Conservation (phyloP, 192 early-diverging fungal species). For the Obelidium mucronatum region DNA sequence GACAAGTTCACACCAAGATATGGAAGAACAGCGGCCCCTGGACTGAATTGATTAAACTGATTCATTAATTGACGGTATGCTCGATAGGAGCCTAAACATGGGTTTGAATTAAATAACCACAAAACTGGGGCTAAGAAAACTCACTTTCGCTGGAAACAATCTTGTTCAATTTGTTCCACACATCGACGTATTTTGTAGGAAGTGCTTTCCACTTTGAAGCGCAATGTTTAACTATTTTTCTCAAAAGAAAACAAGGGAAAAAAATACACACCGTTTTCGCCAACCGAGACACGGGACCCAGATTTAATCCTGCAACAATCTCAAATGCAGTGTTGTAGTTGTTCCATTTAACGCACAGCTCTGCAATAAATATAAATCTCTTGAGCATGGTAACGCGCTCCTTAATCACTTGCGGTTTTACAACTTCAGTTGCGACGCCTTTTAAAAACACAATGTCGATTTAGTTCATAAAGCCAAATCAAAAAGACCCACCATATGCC, state of each 20-base stretch:
- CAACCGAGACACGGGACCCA: conserved; percentile 74
- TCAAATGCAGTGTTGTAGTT: conserved; percentile 80
- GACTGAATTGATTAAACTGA: conserved; percentile 2
- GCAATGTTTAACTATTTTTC: neutral
- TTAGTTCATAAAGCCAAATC: too few relatives aligned
- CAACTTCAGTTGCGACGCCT: conserved; percentile 59
- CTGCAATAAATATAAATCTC: conserved; percentile 64
- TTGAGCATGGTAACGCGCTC: conserved; percentile 53
- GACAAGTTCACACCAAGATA: conserved; percentile 83
- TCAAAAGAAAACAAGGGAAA: conserved; percentile 14
- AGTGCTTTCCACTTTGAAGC: conserved; percentile 53
- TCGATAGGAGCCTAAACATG: conserved; percentile 46
- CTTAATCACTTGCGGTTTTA: conserved; percentile 44
- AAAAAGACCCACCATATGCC: too few relatives aligned
- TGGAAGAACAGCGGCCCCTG: conserved; percentile 70
- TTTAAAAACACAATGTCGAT: too few relatives aligned
- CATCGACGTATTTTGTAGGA: conserved; percentile 73
- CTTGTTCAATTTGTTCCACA: conserved; percentile 63
- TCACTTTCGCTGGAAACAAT: conserved; percentile 72
- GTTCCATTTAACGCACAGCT: conserved; percentile 60
- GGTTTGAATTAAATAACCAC: neutral
- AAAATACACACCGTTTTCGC: conserved; percentile 55
- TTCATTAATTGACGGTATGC: conserved; percentile 46
- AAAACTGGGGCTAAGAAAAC: conserved; percentile 48
- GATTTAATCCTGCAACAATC: conserved; percentile 77